Evolutionary conservation across 192 early-diverging fungal species (phyloP).

Genomic region (Phlyctochytrium bullatum): DNA sequence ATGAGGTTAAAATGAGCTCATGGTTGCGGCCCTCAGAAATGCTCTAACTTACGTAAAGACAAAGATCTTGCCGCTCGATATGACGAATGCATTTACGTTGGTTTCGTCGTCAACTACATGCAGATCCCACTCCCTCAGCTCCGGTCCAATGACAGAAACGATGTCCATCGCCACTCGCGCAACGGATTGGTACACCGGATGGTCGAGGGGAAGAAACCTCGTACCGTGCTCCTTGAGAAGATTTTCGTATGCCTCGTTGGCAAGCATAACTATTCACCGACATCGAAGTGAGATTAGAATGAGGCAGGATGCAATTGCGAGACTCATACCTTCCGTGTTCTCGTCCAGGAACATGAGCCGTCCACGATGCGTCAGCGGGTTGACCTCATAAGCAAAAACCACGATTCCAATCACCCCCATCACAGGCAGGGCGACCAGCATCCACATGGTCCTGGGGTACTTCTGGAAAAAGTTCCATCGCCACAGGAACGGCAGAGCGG

Average conservation of each 20-base stretch:
- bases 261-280: conserved; percentile 35
- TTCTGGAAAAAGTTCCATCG: background rate
- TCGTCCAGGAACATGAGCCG: conserved; percentile 45
- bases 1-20: background rate
- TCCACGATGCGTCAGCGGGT: conserved; percentile 30
- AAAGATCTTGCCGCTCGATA: conserved; percentile 42
- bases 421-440: background rate
- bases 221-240: conserved; percentile 12
- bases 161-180: conserved; percentile 19
- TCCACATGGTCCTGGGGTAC: background rate
- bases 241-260: conserved; percentile 6
- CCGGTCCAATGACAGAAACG: conserved; percentile 19
- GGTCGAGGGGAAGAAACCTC: conserved; percentile 13
- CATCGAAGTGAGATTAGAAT: conserved; percentile 7
- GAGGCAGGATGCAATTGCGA: background rate
- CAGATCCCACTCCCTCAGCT: conserved; percentile 37
- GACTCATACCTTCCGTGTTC: conserved; percentile 12
- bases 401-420: background rate
- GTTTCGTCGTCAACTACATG: conserved; percentile 33
- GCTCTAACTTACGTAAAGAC: conserved; percentile 30
- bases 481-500: background rate
- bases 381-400: conserved; percentile 1
- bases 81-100: conserved; percentile 43
- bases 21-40: background rate
- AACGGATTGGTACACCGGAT: conserved; percentile 12